Evolutionary conservation across 371 early-diverging fungal species (phyloP).

Genomic region (Coemansia sp.): DNA sequence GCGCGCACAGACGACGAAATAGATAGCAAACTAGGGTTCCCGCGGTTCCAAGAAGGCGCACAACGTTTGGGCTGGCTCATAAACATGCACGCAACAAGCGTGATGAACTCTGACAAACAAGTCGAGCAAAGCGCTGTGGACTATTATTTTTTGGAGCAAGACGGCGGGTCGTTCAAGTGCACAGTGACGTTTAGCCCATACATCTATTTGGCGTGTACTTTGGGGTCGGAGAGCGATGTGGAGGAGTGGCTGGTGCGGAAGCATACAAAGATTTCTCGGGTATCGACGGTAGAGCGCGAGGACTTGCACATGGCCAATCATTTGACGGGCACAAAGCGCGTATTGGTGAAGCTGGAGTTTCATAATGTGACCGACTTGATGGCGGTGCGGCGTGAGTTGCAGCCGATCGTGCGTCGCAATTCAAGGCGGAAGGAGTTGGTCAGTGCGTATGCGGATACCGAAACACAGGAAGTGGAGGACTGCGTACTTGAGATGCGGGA

Average conservation of each 20-base stretch:
- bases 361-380: constrained; percentile 79
- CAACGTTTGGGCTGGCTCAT: constrained; percentile 89
- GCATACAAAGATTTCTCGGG: constrained; percentile 69
- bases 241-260: constrained; percentile 80
- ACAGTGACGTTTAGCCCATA: constrained; percentile 86
- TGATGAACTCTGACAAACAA: constrained; percentile 32
- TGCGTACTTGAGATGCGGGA: constrained; percentile 87
- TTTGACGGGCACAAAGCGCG: constrained; percentile 71
- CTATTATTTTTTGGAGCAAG: constrained; percentile 88
- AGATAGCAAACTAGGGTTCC: constrained; percentile 81
- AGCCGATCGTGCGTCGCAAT: constrained; percentile 71
- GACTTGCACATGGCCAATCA: constrained; percentile 93
- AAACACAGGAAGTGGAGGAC: constrained; percentile 50
- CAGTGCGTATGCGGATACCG: constrained; percentile 56
- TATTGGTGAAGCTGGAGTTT: constrained; percentile 77
- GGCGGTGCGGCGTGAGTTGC: constrained; percentile 69
- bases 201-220: constrained; percentile 82
- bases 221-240: constrained; percentile 70
- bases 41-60: constrained; percentile 74
- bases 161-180: constrained; percentile 85
- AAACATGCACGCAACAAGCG: constrained; percentile 78
- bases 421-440: constrained; percentile 60
- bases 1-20: constrained; percentile 50
- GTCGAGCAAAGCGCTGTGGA: constrained; percentile 69
- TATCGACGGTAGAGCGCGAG: constrained; percentile 70